Conservation (phyloP, 2,329 filamentous ascomycete genomes). For the Huntiella abstrusa region DNA sequence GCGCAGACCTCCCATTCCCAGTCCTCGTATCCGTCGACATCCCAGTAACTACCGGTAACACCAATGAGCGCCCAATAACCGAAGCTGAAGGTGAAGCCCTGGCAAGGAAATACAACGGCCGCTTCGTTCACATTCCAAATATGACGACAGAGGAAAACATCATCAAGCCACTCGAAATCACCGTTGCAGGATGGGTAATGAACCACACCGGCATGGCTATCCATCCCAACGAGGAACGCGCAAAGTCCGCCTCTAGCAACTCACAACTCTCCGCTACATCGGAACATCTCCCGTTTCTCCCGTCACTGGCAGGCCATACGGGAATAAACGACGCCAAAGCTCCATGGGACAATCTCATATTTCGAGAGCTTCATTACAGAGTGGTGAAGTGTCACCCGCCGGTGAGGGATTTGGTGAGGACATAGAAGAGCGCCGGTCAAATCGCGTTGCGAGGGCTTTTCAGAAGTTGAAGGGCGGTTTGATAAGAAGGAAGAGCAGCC, state of each 20-base stretch:
- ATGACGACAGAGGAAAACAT: conserved; percentile 4
- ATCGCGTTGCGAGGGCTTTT: conserved; percentile 2
- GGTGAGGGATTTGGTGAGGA: neutral
- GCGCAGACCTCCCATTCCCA: conserved; percentile 4
- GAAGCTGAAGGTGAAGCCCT: conserved; percentile 2
- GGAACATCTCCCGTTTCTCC: neutral
- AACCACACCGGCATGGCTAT: conserved; percentile 6
- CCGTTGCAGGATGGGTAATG: conserved; percentile 10
- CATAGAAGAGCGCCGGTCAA: neutral
- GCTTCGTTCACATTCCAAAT: conserved; percentile 4
- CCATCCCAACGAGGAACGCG: conserved; percentile 1
- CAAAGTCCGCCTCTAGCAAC: conserved; percentile 1
- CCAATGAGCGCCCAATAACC: conserved; percentile 3
- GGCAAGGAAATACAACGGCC: conserved; percentile 9
- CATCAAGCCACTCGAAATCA: conserved; percentile 5
- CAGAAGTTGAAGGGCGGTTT: conserved; percentile 5
- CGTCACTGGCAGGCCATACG: neutral
- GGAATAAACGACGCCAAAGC: neutral
- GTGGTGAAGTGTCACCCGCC: neutral
- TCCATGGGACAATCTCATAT: neutral
- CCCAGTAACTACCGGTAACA: neutral
- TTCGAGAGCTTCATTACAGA: neutral
- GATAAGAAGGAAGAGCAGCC: neutral
- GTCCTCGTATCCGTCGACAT: conserved; percentile 6
- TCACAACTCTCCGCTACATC: neutral